phyloP scores from a whole-genome alignment of 148 eudicot genomes.

The Hydrangea macrophylla region DNA sequence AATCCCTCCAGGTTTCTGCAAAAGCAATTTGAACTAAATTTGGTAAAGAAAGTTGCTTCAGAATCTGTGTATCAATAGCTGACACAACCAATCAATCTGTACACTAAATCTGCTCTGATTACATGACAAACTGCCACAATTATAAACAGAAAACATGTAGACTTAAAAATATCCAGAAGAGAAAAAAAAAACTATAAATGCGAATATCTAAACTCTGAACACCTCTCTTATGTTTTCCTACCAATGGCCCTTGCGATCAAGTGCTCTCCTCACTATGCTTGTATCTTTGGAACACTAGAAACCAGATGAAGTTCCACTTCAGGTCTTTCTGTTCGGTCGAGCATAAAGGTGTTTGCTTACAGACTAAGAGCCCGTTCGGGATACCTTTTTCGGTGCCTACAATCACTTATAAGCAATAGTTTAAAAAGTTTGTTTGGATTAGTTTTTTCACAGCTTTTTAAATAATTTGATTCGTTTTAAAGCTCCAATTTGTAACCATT shows the following conservation, averaged over 20 bases:
- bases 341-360: slow-evolving; percentile 3
- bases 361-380: too few relatives aligned
- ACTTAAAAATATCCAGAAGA: too few relatives aligned
- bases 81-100: neutral
- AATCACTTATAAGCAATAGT: too few relatives aligned
- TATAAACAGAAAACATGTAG: neutral
- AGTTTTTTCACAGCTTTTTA: too few relatives aligned
- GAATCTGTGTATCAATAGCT: neutral
- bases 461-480: too few relatives aligned
- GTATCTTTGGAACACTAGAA: neutral
- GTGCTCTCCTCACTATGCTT: neutral
- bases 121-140: neutral
- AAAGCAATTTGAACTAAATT: slow-evolving; percentile 17
- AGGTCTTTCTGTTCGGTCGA: neutral
- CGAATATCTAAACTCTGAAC: too few relatives aligned
- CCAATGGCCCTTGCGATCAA: neutral
- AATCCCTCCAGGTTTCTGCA: slow-evolving; percentile 99
- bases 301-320: neutral
- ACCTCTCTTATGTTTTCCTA: neutral
- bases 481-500: too few relatives aligned
- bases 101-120: neutral
- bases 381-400: too few relatives aligned
- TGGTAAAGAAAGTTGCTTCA: neutral
- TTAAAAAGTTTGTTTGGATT: too few relatives aligned
- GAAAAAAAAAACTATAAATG: neutral